A percentile compares a stretch with the other conserved stretches of the same genome.
These are phyloP conservation scores for Tetrahymena thermophila DNA, from an alignment of 73 alveolate species.

Conservation along the genomic window DNA sequence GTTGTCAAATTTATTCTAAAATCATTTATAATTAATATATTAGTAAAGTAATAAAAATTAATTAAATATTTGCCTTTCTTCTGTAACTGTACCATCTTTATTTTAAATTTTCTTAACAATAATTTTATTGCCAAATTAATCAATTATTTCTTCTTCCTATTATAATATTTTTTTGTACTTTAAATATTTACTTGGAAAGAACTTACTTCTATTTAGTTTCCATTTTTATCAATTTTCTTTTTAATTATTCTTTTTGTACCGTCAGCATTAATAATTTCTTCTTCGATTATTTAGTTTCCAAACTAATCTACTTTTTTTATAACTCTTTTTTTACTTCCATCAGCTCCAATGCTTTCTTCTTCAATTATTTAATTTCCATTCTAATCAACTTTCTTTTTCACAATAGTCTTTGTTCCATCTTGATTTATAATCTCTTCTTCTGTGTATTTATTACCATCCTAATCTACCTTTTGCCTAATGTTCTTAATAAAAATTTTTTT, in stretches of 20 bases:
- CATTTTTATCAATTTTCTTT: not conserved
- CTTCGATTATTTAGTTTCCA: not conserved
- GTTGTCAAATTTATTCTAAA: not conserved
- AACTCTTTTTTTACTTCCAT: not conserved
- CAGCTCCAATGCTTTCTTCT: not conserved
- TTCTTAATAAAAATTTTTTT: not conserved
- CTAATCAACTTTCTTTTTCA: conserved; percentile 5
- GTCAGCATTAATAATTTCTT: not conserved
- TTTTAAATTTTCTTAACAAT: not conserved
- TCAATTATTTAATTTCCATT: not conserved
- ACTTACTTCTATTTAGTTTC: not conserved
- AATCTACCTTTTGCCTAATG: not conserved
- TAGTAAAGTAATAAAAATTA: not conserved
- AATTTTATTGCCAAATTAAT: not conserved
- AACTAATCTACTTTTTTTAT: not conserved
- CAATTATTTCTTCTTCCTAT: not conserved
- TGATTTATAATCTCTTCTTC: conserved; percentile 29
- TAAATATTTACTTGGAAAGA: not conserved
- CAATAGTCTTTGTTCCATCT: conserved; percentile 17
- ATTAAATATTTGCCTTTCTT: not conserved
- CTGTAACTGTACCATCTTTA: not conserved
- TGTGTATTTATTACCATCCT: conserved; percentile 15
- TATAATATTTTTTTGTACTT: not conserved
- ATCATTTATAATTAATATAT: not conserved
- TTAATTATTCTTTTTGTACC: not conserved